Evolutionary conservation across 1,284 basidiomycete genomes (phyloP).

Genomic region (Moesziomyces sp.): DNA sequence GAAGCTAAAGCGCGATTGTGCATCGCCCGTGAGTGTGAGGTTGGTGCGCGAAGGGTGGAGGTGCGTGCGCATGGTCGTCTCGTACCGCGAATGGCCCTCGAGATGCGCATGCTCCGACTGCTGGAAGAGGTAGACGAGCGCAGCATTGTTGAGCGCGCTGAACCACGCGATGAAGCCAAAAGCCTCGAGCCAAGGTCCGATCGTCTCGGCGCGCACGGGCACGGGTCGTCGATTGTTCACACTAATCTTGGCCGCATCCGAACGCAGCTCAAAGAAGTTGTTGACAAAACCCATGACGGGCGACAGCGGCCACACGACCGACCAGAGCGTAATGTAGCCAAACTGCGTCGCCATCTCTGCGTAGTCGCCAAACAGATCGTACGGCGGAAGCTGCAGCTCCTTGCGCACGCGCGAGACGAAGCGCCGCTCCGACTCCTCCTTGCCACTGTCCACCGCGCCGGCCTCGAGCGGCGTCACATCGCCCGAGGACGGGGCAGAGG

Average conservation of each 20-base stretch:
- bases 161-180: conserved; percentile 69
- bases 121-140: conserved; percentile 60
- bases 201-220: conserved; percentile 84
- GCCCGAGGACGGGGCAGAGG: conserved; percentile 20
- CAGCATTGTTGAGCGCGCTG: conserved; percentile 53
- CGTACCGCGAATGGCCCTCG: conserved; percentile 43
- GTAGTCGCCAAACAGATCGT: conserved; percentile 77
- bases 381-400: conserved; percentile 83
- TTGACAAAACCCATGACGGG: conserved; percentile 72
- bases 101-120: conserved; percentile 33
- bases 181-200: conserved; percentile 92
- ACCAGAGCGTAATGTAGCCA: conserved; percentile 91
- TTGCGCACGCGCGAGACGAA: conserved; percentile 81
- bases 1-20: conserved; percentile 36
- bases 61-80: conserved; percentile 55
- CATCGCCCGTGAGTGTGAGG: conserved; percentile 1
- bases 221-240: conserved; percentile 85
- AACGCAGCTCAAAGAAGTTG: conserved; percentile 90
- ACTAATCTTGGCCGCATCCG: conserved; percentile 94
- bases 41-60: conserved; percentile 21
- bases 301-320: conserved; percentile 92
- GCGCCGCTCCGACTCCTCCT: conserved; percentile 73
- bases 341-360: conserved; percentile 87
- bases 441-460: not conserved
- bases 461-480: conserved; percentile 9